Evolutionary conservation across 371 early-diverging fungal genomes (phyloP).

Genomic region (Mucor lusitanicus): DNA sequence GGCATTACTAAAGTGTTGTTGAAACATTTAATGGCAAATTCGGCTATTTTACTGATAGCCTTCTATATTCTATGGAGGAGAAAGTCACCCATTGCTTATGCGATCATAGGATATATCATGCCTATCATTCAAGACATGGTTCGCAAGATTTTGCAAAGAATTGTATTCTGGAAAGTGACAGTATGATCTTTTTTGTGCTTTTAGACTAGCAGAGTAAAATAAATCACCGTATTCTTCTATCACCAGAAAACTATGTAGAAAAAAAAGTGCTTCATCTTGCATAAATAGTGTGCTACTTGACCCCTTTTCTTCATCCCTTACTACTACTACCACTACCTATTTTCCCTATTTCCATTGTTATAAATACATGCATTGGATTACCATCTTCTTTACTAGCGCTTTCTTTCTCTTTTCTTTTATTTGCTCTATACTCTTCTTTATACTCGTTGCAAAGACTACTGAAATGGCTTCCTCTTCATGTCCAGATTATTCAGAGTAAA

Average conservation of each 20-base stretch:
- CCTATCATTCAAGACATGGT: constrained; percentile 29
- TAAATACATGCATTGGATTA: constrained; percentile 5
- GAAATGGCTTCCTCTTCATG: constrained; percentile 14
- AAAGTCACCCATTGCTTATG: constrained; percentile 44
- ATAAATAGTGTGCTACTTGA: background rate
- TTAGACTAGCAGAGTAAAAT: background rate
- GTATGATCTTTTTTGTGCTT: constrained; percentile 18
- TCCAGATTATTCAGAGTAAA: constrained; percentile 31
- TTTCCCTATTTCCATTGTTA: background rate
- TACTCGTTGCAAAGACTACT: background rate
- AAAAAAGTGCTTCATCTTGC: background rate
- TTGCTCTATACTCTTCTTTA: constrained; percentile 1
- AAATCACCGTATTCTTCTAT: background rate
- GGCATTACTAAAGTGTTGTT: constrained; percentile 23
- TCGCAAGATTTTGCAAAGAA: constrained; percentile 19
- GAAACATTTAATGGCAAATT: constrained; percentile 40
- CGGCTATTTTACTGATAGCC: constrained; percentile 30
- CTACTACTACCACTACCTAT: background rate
- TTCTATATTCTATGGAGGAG: constrained; percentile 35
- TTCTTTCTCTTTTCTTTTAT: constrained; percentile 13
- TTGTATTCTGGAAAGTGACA: constrained; percentile 45
- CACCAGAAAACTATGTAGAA: no score
- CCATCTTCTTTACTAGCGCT: background rate
- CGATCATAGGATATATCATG: constrained; percentile 27
- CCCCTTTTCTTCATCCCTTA: background rate